These are phyloP conservation scores for Musa beccarii DNA, from an alignment of 176 grass and related monocot species.

Conservation along the genomic window DNA sequence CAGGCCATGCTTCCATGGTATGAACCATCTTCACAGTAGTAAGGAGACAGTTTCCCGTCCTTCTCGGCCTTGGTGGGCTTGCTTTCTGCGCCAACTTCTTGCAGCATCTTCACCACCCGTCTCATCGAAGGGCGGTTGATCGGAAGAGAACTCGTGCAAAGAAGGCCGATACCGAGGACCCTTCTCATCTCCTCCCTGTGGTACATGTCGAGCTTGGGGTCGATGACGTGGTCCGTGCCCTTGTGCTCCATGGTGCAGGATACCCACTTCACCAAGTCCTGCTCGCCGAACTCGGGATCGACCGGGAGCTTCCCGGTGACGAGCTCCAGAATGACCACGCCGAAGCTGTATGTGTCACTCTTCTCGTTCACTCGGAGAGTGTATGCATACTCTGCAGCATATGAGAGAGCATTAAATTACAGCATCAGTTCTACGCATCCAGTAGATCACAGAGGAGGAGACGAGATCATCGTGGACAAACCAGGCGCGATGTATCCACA, in stretches of 20 bases:
- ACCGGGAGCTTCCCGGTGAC: constrained; percentile 61
- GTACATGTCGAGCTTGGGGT: constrained; percentile 36
- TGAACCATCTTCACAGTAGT: constrained; percentile 47
- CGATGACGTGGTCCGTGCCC: constrained; percentile 46
- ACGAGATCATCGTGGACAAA: constrained; percentile 6
- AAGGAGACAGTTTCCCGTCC: constrained; percentile 52
- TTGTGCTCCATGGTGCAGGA: constrained; percentile 57
- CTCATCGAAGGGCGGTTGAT: constrained; percentile 81
- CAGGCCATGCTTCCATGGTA: constrained; percentile 43
- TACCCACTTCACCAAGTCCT: constrained; percentile 91
- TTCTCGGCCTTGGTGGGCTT: constrained; percentile 12
- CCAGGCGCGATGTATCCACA: constrained; percentile 92
- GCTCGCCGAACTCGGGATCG: constrained; percentile 67
- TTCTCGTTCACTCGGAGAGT: constrained; percentile 87
- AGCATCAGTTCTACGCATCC: not conserved
- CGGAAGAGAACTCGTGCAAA: constrained; percentile 70
- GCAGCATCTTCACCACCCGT: constrained; percentile 81
- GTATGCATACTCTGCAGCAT: constrained; percentile 65
- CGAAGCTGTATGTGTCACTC: constrained; percentile 87
- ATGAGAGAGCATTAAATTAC: not conserved
- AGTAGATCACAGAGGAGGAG: not conserved
- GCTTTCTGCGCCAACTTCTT: constrained; percentile 30
- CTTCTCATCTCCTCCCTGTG: constrained; percentile 49
- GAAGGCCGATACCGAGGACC: constrained; percentile 55
- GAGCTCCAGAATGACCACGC: constrained; percentile 80